phyloP scores from a whole-genome alignment of 129 eudicot species.

The Erigeron canadensis region DNA sequence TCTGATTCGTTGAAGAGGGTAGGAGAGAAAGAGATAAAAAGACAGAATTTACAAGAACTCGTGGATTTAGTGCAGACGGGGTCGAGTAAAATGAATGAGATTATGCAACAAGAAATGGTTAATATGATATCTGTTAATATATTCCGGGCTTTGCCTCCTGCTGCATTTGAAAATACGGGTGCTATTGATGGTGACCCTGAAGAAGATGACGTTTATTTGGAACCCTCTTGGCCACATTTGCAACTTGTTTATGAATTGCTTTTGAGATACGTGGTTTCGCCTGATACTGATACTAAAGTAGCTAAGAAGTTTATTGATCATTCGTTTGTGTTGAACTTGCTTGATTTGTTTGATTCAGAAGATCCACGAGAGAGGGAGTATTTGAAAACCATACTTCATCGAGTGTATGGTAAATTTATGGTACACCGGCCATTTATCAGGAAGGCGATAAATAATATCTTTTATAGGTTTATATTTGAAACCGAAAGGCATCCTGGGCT shows the following conservation, averaged over 20 bases:
- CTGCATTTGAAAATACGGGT: constrained; percentile 53
- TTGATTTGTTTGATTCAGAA: constrained; percentile 58
- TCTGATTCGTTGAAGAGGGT: constrained; percentile 46
- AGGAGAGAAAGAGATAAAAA: constrained; percentile 65
- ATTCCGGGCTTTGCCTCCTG: constrained; percentile 64
- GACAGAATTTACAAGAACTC: constrained; percentile 59
- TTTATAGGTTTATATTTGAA: constrained; percentile 61
- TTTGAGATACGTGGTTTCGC: constrained; percentile 54
- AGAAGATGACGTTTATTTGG: constrained; percentile 56
- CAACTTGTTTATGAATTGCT: constrained; percentile 60
- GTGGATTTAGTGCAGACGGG: constrained; percentile 65
- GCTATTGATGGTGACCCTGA: constrained; percentile 54
- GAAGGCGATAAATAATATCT: constrained; percentile 56
- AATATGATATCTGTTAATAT: constrained; percentile 62
- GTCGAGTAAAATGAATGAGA: constrained; percentile 64
- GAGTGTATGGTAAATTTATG: constrained; percentile 64
- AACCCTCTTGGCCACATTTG: constrained; percentile 63
- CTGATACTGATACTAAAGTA: constrained; percentile 60
- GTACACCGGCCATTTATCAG: constrained; percentile 72
- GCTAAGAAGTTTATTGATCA: constrained; percentile 59
- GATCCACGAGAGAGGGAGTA: constrained; percentile 64
- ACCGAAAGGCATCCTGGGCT: constrained; percentile 59
- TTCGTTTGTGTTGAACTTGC: constrained; percentile 53
- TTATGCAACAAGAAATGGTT: constrained; percentile 64
- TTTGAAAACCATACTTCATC: constrained; percentile 60